These are phyloP conservation scores for Apiospora saccharicola DNA, from an alignment of 2,329 filamentous ascomycete genomes.

Conservation along the genomic window DNA sequence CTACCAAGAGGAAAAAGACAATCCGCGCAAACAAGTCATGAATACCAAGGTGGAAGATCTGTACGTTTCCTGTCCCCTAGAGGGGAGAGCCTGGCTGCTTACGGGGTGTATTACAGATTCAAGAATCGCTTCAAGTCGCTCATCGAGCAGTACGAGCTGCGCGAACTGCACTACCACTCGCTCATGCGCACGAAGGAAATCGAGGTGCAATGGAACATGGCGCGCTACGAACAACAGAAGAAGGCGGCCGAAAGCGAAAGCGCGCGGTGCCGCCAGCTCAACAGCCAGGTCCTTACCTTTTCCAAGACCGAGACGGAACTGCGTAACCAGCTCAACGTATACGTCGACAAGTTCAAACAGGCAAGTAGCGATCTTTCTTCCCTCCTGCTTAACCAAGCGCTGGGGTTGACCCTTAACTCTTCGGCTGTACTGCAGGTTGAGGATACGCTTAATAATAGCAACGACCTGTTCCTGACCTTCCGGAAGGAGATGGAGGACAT, in stretches of 20 bases:
- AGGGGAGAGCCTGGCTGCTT: background rate
- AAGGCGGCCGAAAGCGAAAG: conserved; percentile 86
- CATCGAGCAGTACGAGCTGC: conserved; percentile 94
- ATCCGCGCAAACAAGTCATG: conserved; percentile 78
- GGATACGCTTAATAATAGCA: conserved; percentile 97
- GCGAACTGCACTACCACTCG: conserved; percentile 92
- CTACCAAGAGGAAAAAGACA: conserved; percentile 86
- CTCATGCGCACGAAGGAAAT: conserved; percentile 93
- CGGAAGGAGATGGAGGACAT: conserved; percentile 99
- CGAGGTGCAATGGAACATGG: conserved; percentile 91
- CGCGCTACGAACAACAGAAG: conserved; percentile 87
- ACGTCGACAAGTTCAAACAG: conserved; percentile 99
- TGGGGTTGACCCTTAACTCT: conserved; percentile 30
- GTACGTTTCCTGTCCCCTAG: conserved; percentile 57
- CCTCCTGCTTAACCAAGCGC: conserved; percentile 34
- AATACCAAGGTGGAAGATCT: conserved; percentile 90
- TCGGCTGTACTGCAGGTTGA: conserved; percentile 74
- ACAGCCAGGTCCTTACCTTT: conserved; percentile 91
- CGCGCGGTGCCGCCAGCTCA: conserved; percentile 82
- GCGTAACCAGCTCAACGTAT: conserved; percentile 94
- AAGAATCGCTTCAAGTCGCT: conserved; percentile 92
- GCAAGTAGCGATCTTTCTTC: conserved; percentile 60
- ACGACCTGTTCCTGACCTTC: conserved; percentile 96
- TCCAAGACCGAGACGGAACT: conserved; percentile 95
- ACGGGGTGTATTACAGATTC: conserved; percentile 62